Base-by-base conservation (phyloP, 306 rosid genomes). In the Begonia peltatifolia region DNA sequence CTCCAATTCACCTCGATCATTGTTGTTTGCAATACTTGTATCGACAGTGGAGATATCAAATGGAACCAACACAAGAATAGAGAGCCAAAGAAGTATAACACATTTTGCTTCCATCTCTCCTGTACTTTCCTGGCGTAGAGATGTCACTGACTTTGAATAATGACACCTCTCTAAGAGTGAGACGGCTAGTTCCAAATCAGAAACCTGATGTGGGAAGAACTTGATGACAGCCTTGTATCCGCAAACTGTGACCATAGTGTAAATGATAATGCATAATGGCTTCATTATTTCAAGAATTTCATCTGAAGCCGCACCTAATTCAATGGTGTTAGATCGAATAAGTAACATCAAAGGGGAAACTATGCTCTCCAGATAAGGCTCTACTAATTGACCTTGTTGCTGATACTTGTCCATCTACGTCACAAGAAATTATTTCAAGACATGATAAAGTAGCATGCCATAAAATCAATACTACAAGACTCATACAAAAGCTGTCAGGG, bases 91-190 rank as follows among this genome's bases (percentile, higher is more conserved):
- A 41, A 90, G 83, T 53, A 86, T 76, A 69, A 90, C 95, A 44
- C 94, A 85, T 63, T 90, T 79, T 51, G 94, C 87, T 71, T 90
- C 97, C 87, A 78, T 85, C 71, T 80, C 94, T 52, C 95, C 95
- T 2, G 94, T 82, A 70, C 97, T 90, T 59, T 90, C 95, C 58
- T 80, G 82, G 66, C 95, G 68, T 67, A 58, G 41, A 7, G 94
- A 74, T 2, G 97, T 50, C 50, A 46, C 79, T 0, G 97, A 76
- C 15, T 60, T 74, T 13, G 69, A 69, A 55, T 46, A 55, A 47
- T 80, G 94, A 57, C 92, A 90, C 69, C 67, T 90, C 67, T 90
- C 92, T 56, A 83, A 42, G 35, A 90, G 92, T 50, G 92, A 83
- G 5, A 83, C 95, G 13, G 95, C 97, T 46, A 85, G 87, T 70